A percentile compares a stretch with the other conserved stretches of the same genome.
These are phyloP conservation scores for Cladosporium cucumerinum DNA, from an alignment of 2,329 filamentous ascomycete species.

Conservation along the genomic window DNA sequence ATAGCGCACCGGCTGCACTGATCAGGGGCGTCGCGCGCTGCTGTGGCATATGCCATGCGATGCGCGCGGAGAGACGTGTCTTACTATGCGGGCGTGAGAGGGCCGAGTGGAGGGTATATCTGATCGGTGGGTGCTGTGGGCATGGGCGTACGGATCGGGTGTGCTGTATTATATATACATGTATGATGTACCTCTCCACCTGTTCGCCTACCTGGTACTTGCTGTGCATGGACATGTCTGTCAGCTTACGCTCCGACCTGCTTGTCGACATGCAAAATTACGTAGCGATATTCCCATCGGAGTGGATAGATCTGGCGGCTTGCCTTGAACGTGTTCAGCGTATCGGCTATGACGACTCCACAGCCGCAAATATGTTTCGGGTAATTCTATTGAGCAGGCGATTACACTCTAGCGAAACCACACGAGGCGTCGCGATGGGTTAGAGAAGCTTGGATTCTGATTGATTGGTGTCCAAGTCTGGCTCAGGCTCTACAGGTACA, in stretches of 20 bases:
- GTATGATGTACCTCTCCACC: too few species aligned
- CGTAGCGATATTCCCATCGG: too few species aligned
- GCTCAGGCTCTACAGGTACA: neutral
- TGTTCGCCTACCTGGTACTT: too few species aligned
- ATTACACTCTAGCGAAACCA: neutral
- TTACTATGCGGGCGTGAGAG: neutral
- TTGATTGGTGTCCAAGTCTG: neutral
- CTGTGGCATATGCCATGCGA: neutral
- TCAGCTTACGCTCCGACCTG: too few species aligned
- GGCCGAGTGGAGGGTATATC: neutral
- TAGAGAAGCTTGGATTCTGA: neutral
- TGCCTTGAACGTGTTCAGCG: too few species aligned
- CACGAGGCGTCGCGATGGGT: neutral
- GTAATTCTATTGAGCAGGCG: neutral
- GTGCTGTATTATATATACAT: too few species aligned
- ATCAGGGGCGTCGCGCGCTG: neutral
- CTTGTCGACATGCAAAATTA: too few species aligned
- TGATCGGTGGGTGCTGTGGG: neutral
- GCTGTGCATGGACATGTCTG: too few species aligned
- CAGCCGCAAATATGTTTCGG: neutral
- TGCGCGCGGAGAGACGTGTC: neutral
- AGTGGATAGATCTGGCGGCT: too few species aligned
- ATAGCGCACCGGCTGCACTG: neutral
- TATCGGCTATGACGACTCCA: neutral
- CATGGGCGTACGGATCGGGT: too few species aligned